A percentile compares a stretch with the other conserved stretches of the same genome.
Conservation (phyloP, 2,329 filamentous ascomycete genomes). For the Zarea fungicola region DNA sequence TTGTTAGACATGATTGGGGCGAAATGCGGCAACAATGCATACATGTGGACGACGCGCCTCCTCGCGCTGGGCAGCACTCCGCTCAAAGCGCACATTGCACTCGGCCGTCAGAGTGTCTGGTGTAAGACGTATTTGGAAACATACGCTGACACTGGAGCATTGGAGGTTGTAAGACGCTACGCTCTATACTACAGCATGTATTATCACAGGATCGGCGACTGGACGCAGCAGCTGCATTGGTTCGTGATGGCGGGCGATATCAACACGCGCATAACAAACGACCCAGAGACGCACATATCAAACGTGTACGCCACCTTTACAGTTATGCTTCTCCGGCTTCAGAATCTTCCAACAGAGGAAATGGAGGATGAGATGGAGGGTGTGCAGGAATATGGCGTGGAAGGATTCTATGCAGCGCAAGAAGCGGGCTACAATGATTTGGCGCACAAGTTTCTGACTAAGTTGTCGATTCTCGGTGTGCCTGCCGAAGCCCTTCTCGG, state of each 20-base stretch:
- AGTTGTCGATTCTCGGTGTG: background rate
- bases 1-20: background rate
- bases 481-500: background rate
- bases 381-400: background rate
- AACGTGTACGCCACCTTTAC: background rate
- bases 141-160: background rate
- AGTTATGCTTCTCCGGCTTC: background rate
- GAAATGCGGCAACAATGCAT: background rate
- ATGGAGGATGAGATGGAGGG: background rate
- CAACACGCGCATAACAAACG: background rate
- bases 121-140: background rate
- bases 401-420: background rate
- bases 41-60: slow-evolving; percentile 5
- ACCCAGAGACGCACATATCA: background rate
- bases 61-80: slow-evolving; percentile 1
- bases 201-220: background rate
- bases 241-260: background rate
- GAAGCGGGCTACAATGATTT: slow-evolving; percentile 1
- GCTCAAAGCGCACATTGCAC: slow-evolving; percentile 40
- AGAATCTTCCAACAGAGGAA: background rate
- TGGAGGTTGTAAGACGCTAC: background rate
- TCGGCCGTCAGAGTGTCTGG: background rate
- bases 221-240: slow-evolving; percentile 4
- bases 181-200: slow-evolving; percentile 5
- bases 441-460: background rate